These are phyloP conservation scores for Globisporangium lucens DNA, from an alignment of 352 stramenopile species.

Conservation along the genomic window DNA sequence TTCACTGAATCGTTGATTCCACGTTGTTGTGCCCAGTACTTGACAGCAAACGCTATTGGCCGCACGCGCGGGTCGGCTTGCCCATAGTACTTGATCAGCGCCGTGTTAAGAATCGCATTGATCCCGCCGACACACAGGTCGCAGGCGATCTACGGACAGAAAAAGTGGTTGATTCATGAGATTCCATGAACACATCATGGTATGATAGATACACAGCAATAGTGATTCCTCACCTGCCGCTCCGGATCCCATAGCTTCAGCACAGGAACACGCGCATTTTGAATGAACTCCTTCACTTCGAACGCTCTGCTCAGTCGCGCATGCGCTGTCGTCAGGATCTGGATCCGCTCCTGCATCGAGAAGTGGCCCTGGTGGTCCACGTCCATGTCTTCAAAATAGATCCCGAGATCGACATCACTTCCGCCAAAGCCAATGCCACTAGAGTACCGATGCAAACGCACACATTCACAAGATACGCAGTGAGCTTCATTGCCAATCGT, in stretches of 20 bases:
- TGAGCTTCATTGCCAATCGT: background rate
- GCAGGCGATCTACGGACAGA: constrained; percentile 40
- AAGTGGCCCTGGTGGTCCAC: constrained; percentile 58
- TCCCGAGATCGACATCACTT: constrained; percentile 77
- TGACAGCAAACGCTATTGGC: constrained; percentile 95
- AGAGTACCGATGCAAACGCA: background rate
- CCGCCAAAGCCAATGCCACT: constrained; percentile 74
- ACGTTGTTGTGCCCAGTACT: constrained; percentile 96
- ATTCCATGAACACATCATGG: background rate
- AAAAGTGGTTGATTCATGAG: background rate
- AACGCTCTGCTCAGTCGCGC: constrained; percentile 40
- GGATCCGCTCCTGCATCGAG: constrained; percentile 47
- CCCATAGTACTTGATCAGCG: constrained; percentile 70
- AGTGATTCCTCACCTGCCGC: constrained; percentile 28
- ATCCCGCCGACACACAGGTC: constrained; percentile 76
- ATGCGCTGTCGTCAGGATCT: constrained; percentile 54
- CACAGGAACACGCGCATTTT: constrained; percentile 68
- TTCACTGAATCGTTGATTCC: constrained; percentile 97
- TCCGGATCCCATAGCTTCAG: constrained; percentile 75
- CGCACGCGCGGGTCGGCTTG: constrained; percentile 77
- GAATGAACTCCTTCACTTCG: constrained; percentile 68
- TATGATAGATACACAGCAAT: background rate
- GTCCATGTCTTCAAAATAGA: constrained; percentile 77
- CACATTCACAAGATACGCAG: constrained; percentile 10
- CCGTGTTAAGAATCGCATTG: constrained; percentile 75